Conservation (phyloP, 2,329 filamentous ascomycete genomes). For the Aspergillus sp. region DNA sequence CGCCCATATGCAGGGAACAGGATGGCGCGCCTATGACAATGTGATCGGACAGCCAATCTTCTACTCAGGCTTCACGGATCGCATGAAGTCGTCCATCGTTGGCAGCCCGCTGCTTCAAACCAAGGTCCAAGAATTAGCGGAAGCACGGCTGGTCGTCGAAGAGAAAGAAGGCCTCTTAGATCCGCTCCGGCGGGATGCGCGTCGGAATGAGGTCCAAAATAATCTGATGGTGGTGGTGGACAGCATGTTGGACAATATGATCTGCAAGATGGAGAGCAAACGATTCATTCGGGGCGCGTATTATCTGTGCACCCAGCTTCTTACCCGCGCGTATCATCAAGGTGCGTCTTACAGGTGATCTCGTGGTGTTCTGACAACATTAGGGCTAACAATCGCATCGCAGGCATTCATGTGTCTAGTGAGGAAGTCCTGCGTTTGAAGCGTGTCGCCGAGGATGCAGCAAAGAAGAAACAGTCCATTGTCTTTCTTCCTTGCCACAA, state of each 20-base stretch:
- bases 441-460: slow-evolving; percentile 77
- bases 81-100: slow-evolving; percentile 78
- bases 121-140: slow-evolving; percentile 74
- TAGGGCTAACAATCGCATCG: slow-evolving; percentile 4
- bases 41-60: slow-evolving; percentile 90
- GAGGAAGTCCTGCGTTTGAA: slow-evolving; percentile 84
- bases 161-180: slow-evolving; percentile 68
- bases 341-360: slow-evolving; percentile 47
- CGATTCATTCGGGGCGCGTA: slow-evolving; percentile 89
- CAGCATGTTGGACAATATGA: slow-evolving; percentile 89
- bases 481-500: slow-evolving; percentile 93
- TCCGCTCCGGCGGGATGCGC: slow-evolving; percentile 31
- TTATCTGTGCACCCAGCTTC: slow-evolving; percentile 80
- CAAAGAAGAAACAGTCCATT: slow-evolving; percentile 86
- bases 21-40: slow-evolving; percentile 92
- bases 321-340: slow-evolving; percentile 93
- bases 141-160: slow-evolving; percentile 71
- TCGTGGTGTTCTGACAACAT: background rate
- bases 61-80: slow-evolving; percentile 86
- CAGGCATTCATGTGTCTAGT: slow-evolving; percentile 85
- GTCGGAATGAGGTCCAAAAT: slow-evolving; percentile 61
- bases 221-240: slow-evolving; percentile 78
- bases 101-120: slow-evolving; percentile 69
- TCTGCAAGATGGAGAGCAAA: slow-evolving; percentile 98
- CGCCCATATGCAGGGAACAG: slow-evolving; percentile 85